Evolutionary conservation across 2,329 filamentous ascomycete genomes (phyloP), one percentile per base, ranked within the genome.

Genomic region (Cercospora brassicicola): DNA sequence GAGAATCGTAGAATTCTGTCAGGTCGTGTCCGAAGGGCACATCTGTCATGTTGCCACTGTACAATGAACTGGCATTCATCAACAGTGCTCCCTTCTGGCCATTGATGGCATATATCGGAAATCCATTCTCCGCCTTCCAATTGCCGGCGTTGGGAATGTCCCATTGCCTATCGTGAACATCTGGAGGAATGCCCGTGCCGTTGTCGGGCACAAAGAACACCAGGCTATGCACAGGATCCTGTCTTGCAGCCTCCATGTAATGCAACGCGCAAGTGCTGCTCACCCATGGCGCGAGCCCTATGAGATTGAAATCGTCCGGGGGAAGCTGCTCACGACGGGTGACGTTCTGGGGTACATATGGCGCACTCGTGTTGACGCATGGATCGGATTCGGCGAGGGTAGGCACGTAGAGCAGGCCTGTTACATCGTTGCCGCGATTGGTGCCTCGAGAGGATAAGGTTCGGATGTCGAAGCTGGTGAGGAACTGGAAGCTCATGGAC

Each of bases 281-380:
- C 73, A 93, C 88, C 94, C 94, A 98, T 30, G 94, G 94, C 26
- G 92, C 94, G 63, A 97, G 82, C 30, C 91, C 94, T 73, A 97
- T 87, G 62, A 93, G 83, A 65, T 90, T 88, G 78, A 92, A 93
- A 72, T 91, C 88, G 20, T 78, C 77, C 59, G 85, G 85, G 0
- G 85, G 84, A 15, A 97, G 86, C 74, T 95, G 85, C n/a, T 80
- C 78, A 73, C 87, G 85, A 15, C 90, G 88, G 11, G 92, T 96
- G 64, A 89, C 92, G 78, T 95, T 94, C 42, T 78, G 74, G 1
- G 93, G 92, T 8, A 97, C 85, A 73, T 90, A 88, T n/a, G 85
- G 79, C 48, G 84, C 84, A 51, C 90, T 88, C 57, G 86, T 80
- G 15, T 87, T 82, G 76, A 84, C 84, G 81, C 94, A 97, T 0